These are phyloP conservation scores for Neobulgaria alba DNA, from an alignment of 2,329 filamentous ascomycete genomes.

Conservation along the genomic window DNA sequence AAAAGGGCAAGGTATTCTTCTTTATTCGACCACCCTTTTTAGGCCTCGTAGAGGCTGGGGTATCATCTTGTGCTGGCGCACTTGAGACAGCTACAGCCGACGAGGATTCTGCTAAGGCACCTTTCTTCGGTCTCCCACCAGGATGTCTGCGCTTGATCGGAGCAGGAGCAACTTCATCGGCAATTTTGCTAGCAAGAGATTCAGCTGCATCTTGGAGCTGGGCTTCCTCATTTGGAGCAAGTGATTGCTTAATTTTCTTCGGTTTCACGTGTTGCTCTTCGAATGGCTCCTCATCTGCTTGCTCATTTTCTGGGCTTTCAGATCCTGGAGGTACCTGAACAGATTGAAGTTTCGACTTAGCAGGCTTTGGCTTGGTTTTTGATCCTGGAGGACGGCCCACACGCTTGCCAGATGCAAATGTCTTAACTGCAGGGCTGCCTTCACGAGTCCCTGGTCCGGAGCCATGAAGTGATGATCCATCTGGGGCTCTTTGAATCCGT, in stretches of 20 bases:
- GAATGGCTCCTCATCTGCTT: conserved; percentile 1
- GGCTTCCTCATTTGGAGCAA: conserved; percentile 18
- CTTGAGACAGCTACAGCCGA: background rate
- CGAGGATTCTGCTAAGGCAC: conserved; percentile 1
- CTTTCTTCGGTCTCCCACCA: conserved; percentile 14
- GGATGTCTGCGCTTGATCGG: conserved; percentile 15
- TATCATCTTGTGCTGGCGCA: background rate
- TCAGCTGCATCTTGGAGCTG: conserved; percentile 21
- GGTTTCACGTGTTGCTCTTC: background rate
- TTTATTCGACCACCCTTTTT: background rate
- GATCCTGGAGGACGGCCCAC: conserved; percentile 25
- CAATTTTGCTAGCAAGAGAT: conserved; percentile 16
- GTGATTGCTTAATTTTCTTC: conserved; percentile 12
- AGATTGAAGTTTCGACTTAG: conserved; percentile 23
- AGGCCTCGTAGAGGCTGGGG: background rate
- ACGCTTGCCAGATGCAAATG: conserved; percentile 26
- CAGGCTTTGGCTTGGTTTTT: conserved; percentile 12
- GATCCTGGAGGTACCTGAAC: conserved; percentile 14
- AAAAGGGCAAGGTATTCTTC: background rate
- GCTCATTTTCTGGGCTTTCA: conserved; percentile 2
- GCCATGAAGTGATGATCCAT: conserved; percentile 10
- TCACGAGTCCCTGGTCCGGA: conserved; percentile 12
- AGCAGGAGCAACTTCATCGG: conserved; percentile 2
- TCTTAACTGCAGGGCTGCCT: conserved; percentile 13
- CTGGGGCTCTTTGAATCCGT: conserved; percentile 18